Evolutionary conservation across 768 basidiomycete genomes (phyloP), one percentile per base, ranked within the genome.

Genomic region (Agaricus blazei): DNA sequence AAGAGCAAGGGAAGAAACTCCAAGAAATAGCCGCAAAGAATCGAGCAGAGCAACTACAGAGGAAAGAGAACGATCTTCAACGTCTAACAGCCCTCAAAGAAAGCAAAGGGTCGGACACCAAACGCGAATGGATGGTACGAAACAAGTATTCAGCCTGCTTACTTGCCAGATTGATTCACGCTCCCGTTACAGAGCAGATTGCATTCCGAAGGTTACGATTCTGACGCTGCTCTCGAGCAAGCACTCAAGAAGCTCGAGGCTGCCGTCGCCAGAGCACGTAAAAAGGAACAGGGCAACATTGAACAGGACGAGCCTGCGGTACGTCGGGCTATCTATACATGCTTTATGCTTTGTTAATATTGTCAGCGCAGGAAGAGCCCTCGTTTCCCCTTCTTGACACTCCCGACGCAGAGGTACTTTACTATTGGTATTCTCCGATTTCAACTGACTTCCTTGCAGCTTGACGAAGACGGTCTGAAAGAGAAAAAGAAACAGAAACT

Each of bases 401-500:
- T 2, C 93, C 94, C 0, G 97, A 99, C 68, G 85, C 82, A 5
- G 89, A 96, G 56, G 87, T 94, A 59, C 36, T 51, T 37, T 0
- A 15, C 5, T 58, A 1, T n/a, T 48, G 42, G 41, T n/a, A n/a
- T 31, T 28, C 27, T 24, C 51, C 50, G n/a, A 29, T 14, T 27
- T 37, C 23, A 34, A 48, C 31, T 28, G 6, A 29, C 12, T 34
- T 9, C 23, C 9, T 9, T 6, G 15, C 56, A 92, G 88, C 78
- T 93, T 7, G 90, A 92, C 62, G 95, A 98, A 64, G 94, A 96
- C 40, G 80, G 85, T 26, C 67, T 98, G 36, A 98, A 91, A 67
- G 97, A 99, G 70, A 99, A 98, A 74, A 86, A 85, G 64, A 90
- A 88, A 64, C 97, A 99, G 67, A 88, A 85, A 60, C 77, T 98